Evolutionary conservation across 1,284 basidiomycete genomes (phyloP).

Genomic region (Moniliophthora roreri): DNA sequence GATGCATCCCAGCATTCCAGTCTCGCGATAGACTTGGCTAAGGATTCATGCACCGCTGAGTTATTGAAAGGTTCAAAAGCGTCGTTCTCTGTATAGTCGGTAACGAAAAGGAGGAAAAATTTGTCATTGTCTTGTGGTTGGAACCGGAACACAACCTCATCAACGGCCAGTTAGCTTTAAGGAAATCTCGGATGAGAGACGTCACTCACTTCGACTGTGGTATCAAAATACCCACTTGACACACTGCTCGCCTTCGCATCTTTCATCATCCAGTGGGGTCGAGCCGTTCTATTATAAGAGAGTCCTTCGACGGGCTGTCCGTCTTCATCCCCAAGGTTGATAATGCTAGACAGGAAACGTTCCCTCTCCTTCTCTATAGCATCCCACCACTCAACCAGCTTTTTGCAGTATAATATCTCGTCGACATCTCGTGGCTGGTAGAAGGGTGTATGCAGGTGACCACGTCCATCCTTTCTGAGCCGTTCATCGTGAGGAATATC

Average conservation of each 20-base stretch:
- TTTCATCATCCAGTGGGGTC: slow-evolving; percentile 50
- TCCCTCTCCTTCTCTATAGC: slow-evolving; percentile 29
- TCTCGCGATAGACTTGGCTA: slow-evolving; percentile 44
- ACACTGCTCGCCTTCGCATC: slow-evolving; percentile 45
- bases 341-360: slow-evolving; percentile 14
- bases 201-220: slow-evolving; percentile 59
- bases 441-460: slow-evolving; percentile 31
- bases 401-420: slow-evolving; percentile 32
- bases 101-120: slow-evolving; percentile 58
- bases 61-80: neutral
- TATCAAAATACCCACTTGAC: slow-evolving; percentile 62
- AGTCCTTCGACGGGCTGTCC: slow-evolving; percentile 6
- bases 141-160: too few relatives aligned
- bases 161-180: neutral
- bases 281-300: slow-evolving; percentile 11
- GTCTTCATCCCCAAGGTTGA: slow-evolving; percentile 20
- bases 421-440: slow-evolving; percentile 23
- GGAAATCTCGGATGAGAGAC: neutral
- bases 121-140: slow-evolving; percentile 34
- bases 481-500: slow-evolving; percentile 26
- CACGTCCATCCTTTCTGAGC: slow-evolving; percentile 15
- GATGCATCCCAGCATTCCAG: slow-evolving; percentile 61
- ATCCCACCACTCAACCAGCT: slow-evolving; percentile 57
- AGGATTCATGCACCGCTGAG: slow-evolving; percentile 3
- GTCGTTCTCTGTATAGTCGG: slow-evolving; percentile 60